These are phyloP conservation scores for Verticillium albo-atrum DNA, from an alignment of 2,329 filamentous ascomycete species.

Conservation along the genomic window DNA sequence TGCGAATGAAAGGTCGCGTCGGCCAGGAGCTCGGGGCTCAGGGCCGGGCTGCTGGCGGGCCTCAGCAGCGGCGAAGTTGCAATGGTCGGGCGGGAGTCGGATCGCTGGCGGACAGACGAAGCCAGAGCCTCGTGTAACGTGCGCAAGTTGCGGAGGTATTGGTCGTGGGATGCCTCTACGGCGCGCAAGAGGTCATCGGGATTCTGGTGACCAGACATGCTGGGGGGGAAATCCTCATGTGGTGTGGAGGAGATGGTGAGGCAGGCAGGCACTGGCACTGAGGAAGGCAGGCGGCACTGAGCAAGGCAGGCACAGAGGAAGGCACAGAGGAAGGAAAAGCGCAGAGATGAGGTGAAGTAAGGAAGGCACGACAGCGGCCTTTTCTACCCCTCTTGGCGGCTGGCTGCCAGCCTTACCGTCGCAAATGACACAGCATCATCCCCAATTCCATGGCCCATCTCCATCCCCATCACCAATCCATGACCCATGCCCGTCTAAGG, in stretches of 20 bases:
- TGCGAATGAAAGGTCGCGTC: slow-evolving; percentile 5
- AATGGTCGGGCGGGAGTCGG: slow-evolving; percentile 20
- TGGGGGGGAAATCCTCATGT: not conserved
- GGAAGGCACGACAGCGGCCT: not conserved
- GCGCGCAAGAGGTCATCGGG: slow-evolving; percentile 27
- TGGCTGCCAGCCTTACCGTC: not conserved
- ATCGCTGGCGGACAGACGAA: slow-evolving; percentile 1
- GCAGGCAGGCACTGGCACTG: too few relatives aligned
- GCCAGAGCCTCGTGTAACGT: slow-evolving; percentile 21
- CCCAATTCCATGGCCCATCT: too few relatives aligned
- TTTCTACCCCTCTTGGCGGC: slow-evolving; percentile 1
- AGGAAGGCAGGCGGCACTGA: too few relatives aligned
- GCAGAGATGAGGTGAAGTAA: not conserved
- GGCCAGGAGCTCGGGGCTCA: slow-evolving; percentile 3
- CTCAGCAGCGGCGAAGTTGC: slow-evolving; percentile 44
- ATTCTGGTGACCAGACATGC: slow-evolving; percentile 15
- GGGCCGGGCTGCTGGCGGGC: slow-evolving; percentile 4
- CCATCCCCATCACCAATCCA: too few relatives aligned
- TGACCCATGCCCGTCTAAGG: too few relatives aligned
- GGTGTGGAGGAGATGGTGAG: too few relatives aligned
- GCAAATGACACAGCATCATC: not conserved
- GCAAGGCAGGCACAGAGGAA: too few relatives aligned
- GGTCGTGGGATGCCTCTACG: slow-evolving; percentile 27
- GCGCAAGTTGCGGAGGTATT: slow-evolving; percentile 24
- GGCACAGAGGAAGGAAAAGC: not conserved